A percentile compares a stretch with the other conserved stretches of the same genome.
Conservation (phyloP, 1,284 basidiomycete species). For the Malassezia japonica region DNA sequence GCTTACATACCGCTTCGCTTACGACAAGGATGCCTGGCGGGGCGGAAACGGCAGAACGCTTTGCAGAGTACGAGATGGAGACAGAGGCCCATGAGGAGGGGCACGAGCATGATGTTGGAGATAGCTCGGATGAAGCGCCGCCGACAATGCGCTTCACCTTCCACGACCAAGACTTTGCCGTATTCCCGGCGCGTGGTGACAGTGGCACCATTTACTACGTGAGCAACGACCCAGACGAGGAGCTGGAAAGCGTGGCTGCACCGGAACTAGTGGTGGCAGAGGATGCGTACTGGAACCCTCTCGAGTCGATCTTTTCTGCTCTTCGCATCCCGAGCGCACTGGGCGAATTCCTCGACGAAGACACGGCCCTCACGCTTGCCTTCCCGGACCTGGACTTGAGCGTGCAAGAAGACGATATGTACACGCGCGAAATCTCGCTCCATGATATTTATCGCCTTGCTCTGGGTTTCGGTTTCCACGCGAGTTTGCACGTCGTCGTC, state of each 20-base stretch:
- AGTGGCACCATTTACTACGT: background rate
- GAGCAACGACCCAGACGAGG: conserved; percentile 5
- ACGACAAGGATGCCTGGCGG: background rate
- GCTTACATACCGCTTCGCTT: no score
- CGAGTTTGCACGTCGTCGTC: conserved; percentile 32
- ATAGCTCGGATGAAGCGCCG: conserved; percentile 1
- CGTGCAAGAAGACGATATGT: conserved; percentile 38
- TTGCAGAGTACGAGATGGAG: conserved; percentile 1
- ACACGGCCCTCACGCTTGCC: conserved; percentile 28
- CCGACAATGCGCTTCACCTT: conserved; percentile 30
- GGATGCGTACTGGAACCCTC: conserved; percentile 33
- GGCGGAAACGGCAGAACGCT: background rate
- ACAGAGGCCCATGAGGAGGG: background rate
- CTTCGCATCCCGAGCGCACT: conserved; percentile 34
- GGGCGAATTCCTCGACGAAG: conserved; percentile 45
- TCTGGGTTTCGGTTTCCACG: conserved; percentile 24
- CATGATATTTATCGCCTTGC: conserved; percentile 38
- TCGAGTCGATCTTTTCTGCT: conserved; percentile 33
- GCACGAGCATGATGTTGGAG: background rate
- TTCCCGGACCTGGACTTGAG: conserved; percentile 36
- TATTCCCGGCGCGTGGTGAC: conserved; percentile 18
- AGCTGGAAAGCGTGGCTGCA: conserved; percentile 23
- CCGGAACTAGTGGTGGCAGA: conserved; percentile 23
- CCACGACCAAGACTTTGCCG: conserved; percentile 40
- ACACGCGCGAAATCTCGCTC: conserved; percentile 37